Evolutionary conservation across 805 yeast genomes (phyloP).

Genomic region (Pichia phayaonensis): DNA sequence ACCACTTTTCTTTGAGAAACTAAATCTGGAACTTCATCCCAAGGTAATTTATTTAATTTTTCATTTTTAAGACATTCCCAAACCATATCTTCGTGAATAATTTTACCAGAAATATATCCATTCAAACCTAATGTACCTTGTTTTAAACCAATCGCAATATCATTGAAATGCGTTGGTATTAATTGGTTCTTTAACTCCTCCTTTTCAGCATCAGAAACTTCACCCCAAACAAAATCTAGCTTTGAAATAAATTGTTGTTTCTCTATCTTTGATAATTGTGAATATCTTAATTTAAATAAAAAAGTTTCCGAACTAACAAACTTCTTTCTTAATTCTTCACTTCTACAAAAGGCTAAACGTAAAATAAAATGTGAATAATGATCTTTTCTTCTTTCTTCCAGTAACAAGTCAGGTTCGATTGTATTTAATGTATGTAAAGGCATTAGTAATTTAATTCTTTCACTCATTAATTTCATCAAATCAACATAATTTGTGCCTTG

Average conservation of each 20-base stretch:
- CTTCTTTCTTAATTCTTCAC: conserved; percentile 72
- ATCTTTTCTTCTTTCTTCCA: conserved; percentile 73
- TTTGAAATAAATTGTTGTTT: conserved; percentile 62
- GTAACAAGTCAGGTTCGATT: conserved; percentile 30
- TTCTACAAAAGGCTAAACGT: conserved; percentile 82
- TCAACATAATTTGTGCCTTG: conserved; percentile 61
- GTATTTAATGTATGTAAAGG: conserved; percentile 50
- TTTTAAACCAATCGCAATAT: conserved; percentile 30
- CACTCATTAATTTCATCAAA: conserved; percentile 55
- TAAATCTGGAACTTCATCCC: conserved; percentile 75
- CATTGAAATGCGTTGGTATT: conserved; percentile 44
- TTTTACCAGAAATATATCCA: conserved; percentile 14
- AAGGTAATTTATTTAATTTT: conserved; percentile 75
- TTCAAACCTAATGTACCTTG: conserved; percentile 23
- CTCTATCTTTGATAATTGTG: conserved; percentile 53
- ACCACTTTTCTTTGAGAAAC: conserved; percentile 67
- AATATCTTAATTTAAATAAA: conserved; percentile 68
- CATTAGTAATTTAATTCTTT: conserved; percentile 52
- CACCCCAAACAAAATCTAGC: conserved; percentile 65
- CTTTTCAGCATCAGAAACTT: conserved; percentile 59
- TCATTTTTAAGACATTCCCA: conserved; percentile 49
- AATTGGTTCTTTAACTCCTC: conserved; percentile 39
- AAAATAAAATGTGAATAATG: conserved; percentile 87
- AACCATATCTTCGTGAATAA: conserved; percentile 44
- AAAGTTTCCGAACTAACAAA: conserved; percentile 71